Evolutionary conservation across 768 basidiomycete species (phyloP).

Genomic region (Suillus occidentalis): DNA sequence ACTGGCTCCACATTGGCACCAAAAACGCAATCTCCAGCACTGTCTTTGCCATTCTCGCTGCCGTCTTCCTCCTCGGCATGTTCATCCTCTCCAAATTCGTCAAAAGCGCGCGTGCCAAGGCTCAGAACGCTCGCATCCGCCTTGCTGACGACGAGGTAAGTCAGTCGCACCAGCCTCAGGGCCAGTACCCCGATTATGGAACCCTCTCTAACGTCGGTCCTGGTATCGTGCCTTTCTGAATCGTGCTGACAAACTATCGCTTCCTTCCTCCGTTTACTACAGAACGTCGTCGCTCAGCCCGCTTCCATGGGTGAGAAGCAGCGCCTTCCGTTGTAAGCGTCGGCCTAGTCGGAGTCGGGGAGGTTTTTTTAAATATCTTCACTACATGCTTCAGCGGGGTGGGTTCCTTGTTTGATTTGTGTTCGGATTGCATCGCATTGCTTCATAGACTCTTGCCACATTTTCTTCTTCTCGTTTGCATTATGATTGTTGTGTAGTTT

Average conservation of each 20-base stretch:
- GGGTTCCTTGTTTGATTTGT: background rate
- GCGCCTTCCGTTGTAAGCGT: constrained; percentile 24
- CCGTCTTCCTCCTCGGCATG: constrained; percentile 35
- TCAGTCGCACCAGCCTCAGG: background rate
- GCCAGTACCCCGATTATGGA: constrained; percentile 14
- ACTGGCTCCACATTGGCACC: constrained; percentile 32
- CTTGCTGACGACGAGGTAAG: constrained; percentile 41
- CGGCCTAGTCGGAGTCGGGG: background rate
- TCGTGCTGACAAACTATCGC: constrained; percentile 8
- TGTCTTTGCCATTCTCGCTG: constrained; percentile 34
- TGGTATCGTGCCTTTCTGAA: constrained; percentile 11
- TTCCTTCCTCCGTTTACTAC: constrained; percentile 7
- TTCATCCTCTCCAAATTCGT: constrained; percentile 36
- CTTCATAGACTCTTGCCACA: constrained; percentile 6
- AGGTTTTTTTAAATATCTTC: constrained; percentile 6
- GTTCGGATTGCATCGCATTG: constrained; percentile 5
- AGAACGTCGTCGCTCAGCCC: constrained; percentile 18
- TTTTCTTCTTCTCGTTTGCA: background rate
- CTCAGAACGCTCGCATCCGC: constrained; percentile 34
- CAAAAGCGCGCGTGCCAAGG: constrained; percentile 31
- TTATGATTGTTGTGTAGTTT: constrained; percentile 6
- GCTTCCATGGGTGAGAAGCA: constrained; percentile 32
- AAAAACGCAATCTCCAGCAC: constrained; percentile 32
- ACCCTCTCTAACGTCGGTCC: constrained; percentile 10
- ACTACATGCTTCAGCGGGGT: background rate